Evolutionary conservation across 192 early-diverging fungal species (phyloP).

Genomic region (Coemansia sp.): DNA sequence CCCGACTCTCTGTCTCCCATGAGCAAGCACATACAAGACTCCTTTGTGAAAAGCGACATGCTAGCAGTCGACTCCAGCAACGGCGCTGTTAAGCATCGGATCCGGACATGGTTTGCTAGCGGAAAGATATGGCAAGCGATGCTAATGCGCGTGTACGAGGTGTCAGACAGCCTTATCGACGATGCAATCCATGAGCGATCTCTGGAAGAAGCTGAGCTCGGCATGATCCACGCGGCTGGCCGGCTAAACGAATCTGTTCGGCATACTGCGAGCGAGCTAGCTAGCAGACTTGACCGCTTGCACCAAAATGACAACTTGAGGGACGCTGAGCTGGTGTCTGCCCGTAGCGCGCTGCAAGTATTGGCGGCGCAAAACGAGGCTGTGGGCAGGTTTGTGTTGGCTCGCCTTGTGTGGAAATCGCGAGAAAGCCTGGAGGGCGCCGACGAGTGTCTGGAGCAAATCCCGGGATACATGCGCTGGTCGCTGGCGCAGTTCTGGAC

Average conservation of each 20-base stretch:
- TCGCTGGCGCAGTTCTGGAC: conserved; percentile 48
- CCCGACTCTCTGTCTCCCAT: conserved; percentile 5
- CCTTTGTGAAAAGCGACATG: conserved; percentile 34
- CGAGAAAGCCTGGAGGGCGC: conserved; percentile 20
- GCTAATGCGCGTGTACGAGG: conserved; percentile 46
- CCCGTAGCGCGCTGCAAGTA: conserved; percentile 17
- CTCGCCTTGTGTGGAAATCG: conserved; percentile 34
- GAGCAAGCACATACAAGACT: conserved; percentile 33
- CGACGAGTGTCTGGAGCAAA: conserved; percentile 14
- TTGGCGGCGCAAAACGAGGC: conserved; percentile 25
- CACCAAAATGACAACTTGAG: neutral
- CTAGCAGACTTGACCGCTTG: conserved; percentile 7
- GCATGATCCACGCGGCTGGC: conserved; percentile 47
- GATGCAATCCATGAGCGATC: conserved; percentile 33
- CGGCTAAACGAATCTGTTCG: conserved; percentile 36
- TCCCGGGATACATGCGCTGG: conserved; percentile 37
- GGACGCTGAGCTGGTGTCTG: conserved; percentile 4
- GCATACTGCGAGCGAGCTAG: conserved; percentile 12
- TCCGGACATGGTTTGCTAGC: conserved; percentile 33
- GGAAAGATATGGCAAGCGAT: conserved; percentile 38
- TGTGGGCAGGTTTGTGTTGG: conserved; percentile 29
- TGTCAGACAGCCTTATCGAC: conserved; percentile 33
- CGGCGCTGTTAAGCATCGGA: conserved; percentile 29
- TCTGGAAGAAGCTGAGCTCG: conserved; percentile 45
- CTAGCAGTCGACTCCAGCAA: conserved; percentile 26